Evolutionary conservation across 1,139 yeast genomes (phyloP).

Genomic region (Hemisphaericaspora xylanilytica): DNA sequence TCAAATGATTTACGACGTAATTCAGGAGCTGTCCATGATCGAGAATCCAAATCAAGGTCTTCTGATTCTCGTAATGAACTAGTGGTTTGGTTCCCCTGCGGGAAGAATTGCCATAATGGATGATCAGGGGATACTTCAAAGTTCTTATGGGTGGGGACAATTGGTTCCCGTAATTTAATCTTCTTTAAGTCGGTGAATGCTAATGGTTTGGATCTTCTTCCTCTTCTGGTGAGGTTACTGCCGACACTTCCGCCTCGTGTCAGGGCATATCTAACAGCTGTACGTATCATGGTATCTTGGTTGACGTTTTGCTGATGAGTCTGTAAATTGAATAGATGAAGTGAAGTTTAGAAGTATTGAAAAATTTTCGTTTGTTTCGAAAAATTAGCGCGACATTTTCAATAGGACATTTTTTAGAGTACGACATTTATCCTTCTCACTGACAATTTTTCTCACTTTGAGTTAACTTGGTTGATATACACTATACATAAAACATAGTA

Average conservation of each 20-base stretch:
- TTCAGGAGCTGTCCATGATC: conserved; percentile 88
- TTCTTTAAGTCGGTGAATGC: conserved; percentile 18
- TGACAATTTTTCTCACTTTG: no score
- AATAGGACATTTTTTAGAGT: not conserved
- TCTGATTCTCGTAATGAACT: conserved; percentile 54
- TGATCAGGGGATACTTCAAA: conserved; percentile 78
- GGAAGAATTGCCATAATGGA: conserved; percentile 94
- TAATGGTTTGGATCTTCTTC: conserved; percentile 31
- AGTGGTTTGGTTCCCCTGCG: conserved; percentile 45
- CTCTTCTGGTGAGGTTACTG: no score
- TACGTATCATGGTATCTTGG: no score
- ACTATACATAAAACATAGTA: not conserved
- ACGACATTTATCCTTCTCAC: not conserved
- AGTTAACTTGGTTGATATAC: not conserved
- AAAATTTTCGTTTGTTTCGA: not conserved
- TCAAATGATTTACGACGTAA: conserved; percentile 88
- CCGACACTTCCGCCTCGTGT: conserved; percentile 21
- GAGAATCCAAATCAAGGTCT: conserved; percentile 57
- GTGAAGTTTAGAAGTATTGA: no score
- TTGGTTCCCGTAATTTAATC: conserved; percentile 70
- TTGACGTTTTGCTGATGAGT: no score
- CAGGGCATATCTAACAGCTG: not conserved
- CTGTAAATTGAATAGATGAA: no score
- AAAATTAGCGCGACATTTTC: not conserved
- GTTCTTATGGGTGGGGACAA: conserved; percentile 75